Base-by-base conservation (phyloP, 2,329 filamentous ascomycete genomes). In the Fusarium sarcochroum region DNA sequence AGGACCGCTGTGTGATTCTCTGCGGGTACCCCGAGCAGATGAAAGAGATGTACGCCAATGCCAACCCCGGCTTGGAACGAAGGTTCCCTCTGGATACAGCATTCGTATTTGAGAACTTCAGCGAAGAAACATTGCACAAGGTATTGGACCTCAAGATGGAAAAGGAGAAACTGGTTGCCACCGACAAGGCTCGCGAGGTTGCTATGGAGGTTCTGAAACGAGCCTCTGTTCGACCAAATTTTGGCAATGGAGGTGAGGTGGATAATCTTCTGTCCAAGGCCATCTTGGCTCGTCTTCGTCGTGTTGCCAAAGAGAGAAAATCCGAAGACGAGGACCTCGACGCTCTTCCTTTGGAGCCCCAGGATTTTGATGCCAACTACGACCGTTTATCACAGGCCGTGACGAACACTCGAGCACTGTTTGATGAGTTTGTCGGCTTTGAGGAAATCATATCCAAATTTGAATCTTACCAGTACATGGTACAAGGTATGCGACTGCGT, bases 241-340 rank as follows among this genome's bases (percentile, higher is more conserved):
- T 94, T 78, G 91, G 90, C 3, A 94, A 94, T 69, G 92, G 87
- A 5, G 91, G 91, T 1, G 91, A 93, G 66, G 85, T 94, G 3
- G 90, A 94, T 56, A 93, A 72, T 17, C 50, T 76, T n/a, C 27
- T 76, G 32, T 72, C 66, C 23, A 75, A 72, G 25, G 75, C 72
- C 15, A 72, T 73, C 32, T 44, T 72, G 25, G 62, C 71, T 30
- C 69, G 72, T 40, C 64, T 70, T 23, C 68, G 72, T 10, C 73
- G 73, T 13, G 64, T 74, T 14, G 51, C 69, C 13, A 73, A 73
- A 52, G 66, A 73, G 27, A 64, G 52, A 18, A 67, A 54, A 42
- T 60, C 59, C 1, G 63, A 63, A 9, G 54, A 67, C 23, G 73
- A 72, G 13, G 70, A 74, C 25, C 61, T 68, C 9, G 74, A 72